phyloP scores from a whole-genome alignment of 768 basidiomycete species.

The Collybiopsis luxurians region DNA sequence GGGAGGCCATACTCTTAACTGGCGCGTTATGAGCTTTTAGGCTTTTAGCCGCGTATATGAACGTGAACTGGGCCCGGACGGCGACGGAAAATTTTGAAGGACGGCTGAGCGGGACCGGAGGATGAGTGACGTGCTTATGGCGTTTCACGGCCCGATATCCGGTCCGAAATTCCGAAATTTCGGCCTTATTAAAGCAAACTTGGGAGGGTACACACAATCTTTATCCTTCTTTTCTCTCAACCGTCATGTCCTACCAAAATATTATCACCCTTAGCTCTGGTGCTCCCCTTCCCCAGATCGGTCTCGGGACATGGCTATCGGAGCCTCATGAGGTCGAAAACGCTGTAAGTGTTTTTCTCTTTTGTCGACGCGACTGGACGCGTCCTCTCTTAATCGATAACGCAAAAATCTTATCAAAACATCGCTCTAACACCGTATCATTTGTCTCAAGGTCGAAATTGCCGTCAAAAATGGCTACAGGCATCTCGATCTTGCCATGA shows the following conservation, averaged over 20 bases:
- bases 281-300: constrained; percentile 66
- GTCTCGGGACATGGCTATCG: constrained; percentile 82
- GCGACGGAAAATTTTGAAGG: too few relatives aligned
- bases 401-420: not conserved
- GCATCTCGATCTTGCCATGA: constrained; percentile 81
- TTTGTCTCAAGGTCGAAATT: constrained; percentile 56
- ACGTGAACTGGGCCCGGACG: too few relatives aligned
- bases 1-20: too few relatives aligned
- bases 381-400: not conserved
- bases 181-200: not conserved
- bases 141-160: not conserved
- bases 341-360: constrained; percentile 44
- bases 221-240: not conserved
- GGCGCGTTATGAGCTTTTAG: too few relatives aligned
- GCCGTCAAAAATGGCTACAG: constrained; percentile 77
- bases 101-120: too few relatives aligned
- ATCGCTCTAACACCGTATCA: not conserved
- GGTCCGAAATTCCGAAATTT: not conserved
- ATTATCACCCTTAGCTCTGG: constrained; percentile 43
- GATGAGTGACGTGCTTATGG: too few relatives aligned
- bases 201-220: not conserved
- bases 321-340: constrained; percentile 73
- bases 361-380: not conserved
- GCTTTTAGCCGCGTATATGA: too few relatives aligned
- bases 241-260: constrained; percentile 40